A percentile compares a stretch with the other conserved stretches of the same genome.
Evolutionary conservation across 1,139 yeast genomes (phyloP).

Genomic region (Trichomonascaceae sp.): DNA sequence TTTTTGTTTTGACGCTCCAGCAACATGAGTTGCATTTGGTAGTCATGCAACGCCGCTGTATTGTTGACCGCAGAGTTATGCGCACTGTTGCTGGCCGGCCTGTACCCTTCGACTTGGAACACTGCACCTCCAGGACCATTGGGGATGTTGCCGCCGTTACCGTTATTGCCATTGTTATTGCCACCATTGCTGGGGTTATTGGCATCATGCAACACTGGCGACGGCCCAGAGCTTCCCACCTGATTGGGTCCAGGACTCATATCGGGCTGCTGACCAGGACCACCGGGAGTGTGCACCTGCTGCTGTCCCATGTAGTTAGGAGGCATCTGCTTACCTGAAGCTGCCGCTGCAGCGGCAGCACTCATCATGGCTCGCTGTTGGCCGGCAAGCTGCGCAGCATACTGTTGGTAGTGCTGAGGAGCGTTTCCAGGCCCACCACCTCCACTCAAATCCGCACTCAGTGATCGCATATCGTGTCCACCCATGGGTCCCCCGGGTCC

Average conservation of each 20-base stretch:
- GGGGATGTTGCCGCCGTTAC: neutral
- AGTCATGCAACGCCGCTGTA: constrained; percentile 44
- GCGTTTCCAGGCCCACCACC: constrained; percentile 7
- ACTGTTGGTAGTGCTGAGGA: constrained; percentile 17
- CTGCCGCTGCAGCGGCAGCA: constrained; percentile 11
- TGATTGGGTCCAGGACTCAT: constrained; percentile 4
- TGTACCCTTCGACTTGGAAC: constrained; percentile 11
- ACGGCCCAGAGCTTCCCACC: neutral
- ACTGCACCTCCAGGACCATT: neutral
- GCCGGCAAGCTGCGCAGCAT: constrained; percentile 12
- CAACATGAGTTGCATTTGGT: constrained; percentile 62
- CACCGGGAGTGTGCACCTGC: neutral
- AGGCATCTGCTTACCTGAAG: constrained; percentile 6
- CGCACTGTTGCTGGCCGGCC: constrained; percentile 1
- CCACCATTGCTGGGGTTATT: neutral
- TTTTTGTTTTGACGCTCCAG: constrained; percentile 62
- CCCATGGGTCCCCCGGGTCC: constrained; percentile 10
- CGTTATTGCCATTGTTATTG: neutral
- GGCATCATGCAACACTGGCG: no score
- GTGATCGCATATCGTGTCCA: constrained; percentile 17
- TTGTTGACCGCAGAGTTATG: no score
- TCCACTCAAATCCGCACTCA: constrained; percentile 9
- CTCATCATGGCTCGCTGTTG: constrained; percentile 18
- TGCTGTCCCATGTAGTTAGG: neutral
- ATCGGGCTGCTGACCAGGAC: constrained; percentile 5